These are phyloP conservation scores for Cladorrhinum sp. DNA, from an alignment of 2,329 filamentous ascomycete genomes.

Conservation along the genomic window DNA sequence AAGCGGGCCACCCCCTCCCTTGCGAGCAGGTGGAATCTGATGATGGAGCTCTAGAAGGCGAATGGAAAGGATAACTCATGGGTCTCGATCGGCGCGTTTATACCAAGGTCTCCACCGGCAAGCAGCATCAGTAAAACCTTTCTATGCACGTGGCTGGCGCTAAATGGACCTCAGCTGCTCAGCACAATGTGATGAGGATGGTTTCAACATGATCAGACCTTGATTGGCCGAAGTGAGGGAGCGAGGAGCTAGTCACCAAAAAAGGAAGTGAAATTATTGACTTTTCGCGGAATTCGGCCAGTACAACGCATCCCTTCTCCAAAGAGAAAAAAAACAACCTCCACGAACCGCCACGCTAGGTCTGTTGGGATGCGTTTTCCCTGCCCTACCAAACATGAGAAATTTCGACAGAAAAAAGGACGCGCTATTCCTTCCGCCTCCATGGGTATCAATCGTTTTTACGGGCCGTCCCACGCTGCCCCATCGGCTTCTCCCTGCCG, in stretches of 20 bases:
- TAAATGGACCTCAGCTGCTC: slow-evolving; percentile 30
- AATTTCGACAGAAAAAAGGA: slow-evolving; percentile 15
- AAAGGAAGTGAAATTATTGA: slow-evolving; percentile 22
- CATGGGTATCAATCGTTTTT: slow-evolving; percentile 23
- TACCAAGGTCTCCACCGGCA: slow-evolving; percentile 29
- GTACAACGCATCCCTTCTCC: slow-evolving; percentile 19
- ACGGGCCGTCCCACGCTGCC: slow-evolving; percentile 17
- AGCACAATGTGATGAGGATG: not conserved
- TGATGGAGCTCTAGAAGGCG: slow-evolving; percentile 8
- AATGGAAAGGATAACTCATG: slow-evolving; percentile 23
- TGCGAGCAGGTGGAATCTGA: slow-evolving; percentile 8
- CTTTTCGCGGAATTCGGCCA: slow-evolving; percentile 13
- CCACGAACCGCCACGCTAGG: slow-evolving; percentile 17
- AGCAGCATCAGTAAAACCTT: slow-evolving; percentile 26
- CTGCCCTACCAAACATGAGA: slow-evolving; percentile 12
- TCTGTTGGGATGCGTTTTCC: slow-evolving; percentile 5
- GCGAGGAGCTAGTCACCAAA: slow-evolving; percentile 21
- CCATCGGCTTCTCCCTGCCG: slow-evolving; percentile 11
- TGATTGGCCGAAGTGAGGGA: slow-evolving; percentile 19
- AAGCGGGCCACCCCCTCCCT: slow-evolving; percentile 6
- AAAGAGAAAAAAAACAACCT: slow-evolving; percentile 4
- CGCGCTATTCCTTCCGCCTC: slow-evolving; percentile 14
- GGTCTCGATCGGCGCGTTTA: slow-evolving; percentile 18
- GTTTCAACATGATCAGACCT: not conserved
- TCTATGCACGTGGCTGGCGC: slow-evolving; percentile 33